Base-by-base conservation (phyloP, 1,284 basidiomycete genomes). In the Cryptococcus floricola region DNA sequence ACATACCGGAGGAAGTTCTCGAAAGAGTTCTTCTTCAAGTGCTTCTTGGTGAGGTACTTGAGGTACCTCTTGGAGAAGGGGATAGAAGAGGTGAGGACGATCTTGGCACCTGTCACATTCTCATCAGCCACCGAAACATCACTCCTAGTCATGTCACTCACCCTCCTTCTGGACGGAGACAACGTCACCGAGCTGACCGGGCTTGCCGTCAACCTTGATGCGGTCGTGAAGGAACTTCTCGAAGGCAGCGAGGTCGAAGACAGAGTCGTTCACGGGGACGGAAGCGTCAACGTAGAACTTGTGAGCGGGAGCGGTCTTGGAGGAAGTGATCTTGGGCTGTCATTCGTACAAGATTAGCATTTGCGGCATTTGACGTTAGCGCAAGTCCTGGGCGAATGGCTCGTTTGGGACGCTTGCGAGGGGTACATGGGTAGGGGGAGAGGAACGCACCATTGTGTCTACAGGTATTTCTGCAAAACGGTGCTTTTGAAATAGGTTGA, bases 251-350 rank as follows among this genome's bases (percentile, higher is more conserved):
- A 87, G 87, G 73, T 95, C 92, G 73, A 96, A 92, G 75, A 95
- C 89, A 71, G 86, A 86, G 78, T 95, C 91, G 63, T 83, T 80
- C 54, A 90, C 92, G 61, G 94, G 94, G 73, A 89, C 89, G 52
- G 90, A 89, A 83, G 90, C 95, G 85, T 96, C 92, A 77, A 97
- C 85, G 77, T 87, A 82, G 81, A 93, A 96, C 80, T 91, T 95
- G 84, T 92, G 88, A 54, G 70, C 66, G 68, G 83, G 76, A 70
- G 85, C 71, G 73, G 83, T 61, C 57, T 75, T 76, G 66, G 67
- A 48, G 68, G 68, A 56, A 59, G 71, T 60, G 62, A 67, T 65
- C 68, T 74, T 72, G 65, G 76, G 76, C 74, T 76, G 52, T 44
- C 16, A 16, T 10, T 7, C 28, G 41, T 16, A 49, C 19, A 31